Evolutionary conservation across 306 rosid genomes (phyloP).

Genomic region (Coriaria nepalensis): DNA sequence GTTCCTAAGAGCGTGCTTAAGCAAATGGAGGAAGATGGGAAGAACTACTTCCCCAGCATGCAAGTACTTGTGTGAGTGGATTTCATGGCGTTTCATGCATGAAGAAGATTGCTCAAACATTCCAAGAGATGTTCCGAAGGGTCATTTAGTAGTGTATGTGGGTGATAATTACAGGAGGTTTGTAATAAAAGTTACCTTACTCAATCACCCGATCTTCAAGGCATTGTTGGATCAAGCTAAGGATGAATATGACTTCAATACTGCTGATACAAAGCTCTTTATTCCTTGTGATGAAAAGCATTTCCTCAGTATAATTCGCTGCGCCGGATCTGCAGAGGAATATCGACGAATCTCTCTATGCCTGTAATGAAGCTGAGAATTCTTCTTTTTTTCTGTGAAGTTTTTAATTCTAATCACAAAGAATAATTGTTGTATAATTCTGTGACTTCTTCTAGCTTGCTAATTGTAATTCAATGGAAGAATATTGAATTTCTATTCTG

Average conservation of each 20-base stretch:
- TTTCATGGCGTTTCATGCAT: conserved; percentile 30
- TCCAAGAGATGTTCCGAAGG: conserved; percentile 90
- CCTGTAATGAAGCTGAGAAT: conserved; percentile 17
- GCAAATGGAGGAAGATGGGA: conserved; percentile 68
- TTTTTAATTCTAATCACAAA: background rate
- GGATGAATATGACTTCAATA: conserved; percentile 59
- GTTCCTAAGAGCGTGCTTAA: conserved; percentile 38
- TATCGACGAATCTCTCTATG: conserved; percentile 17
- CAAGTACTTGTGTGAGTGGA: conserved; percentile 42
- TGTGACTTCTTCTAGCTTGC: too few relatives aligned
- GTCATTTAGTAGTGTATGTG: conserved; percentile 79
- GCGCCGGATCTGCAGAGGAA: conserved; percentile 38
- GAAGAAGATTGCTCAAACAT: conserved; percentile 31
- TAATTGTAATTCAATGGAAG: too few relatives aligned
- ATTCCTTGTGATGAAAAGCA: conserved; percentile 77
- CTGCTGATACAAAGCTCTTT: conserved; percentile 48
- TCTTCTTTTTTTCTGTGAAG: conserved; percentile 13
- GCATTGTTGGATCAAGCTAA: conserved; percentile 79
- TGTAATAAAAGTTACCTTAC: conserved; percentile 52
- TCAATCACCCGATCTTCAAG: conserved; percentile 70
- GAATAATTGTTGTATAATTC: conserved; percentile 15
- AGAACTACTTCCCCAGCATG: conserved; percentile 34
- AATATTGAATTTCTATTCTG: background rate
- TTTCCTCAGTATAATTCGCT: conserved; percentile 48
- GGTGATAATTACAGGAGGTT: conserved; percentile 67